Conservation (phyloP, 1,139 yeast species). For the Saccharomyces hybrid region DNA sequence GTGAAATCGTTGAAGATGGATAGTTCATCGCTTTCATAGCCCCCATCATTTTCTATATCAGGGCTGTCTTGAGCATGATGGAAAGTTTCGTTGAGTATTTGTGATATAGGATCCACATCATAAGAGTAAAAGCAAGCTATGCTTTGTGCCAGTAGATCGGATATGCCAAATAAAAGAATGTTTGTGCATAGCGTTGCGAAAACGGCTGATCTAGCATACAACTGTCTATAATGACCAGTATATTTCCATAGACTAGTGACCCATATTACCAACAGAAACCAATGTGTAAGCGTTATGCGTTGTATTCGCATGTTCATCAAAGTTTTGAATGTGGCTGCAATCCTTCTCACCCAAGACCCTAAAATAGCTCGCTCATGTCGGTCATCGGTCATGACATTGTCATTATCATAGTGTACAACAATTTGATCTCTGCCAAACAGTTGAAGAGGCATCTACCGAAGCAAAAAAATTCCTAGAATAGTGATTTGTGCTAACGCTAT, state of each 20-base stretch:
- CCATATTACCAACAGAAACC: slow-evolving; percentile 43
- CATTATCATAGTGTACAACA: slow-evolving; percentile 9
- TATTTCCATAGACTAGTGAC: slow-evolving; percentile 44
- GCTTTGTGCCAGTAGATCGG: slow-evolving; percentile 80
- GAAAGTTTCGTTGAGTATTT: slow-evolving; percentile 28
- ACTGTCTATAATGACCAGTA: slow-evolving; percentile 50
- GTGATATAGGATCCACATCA: slow-evolving; percentile 30
- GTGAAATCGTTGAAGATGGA: slow-evolving; percentile 4
- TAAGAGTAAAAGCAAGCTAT: slow-evolving; percentile 20
- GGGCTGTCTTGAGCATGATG: slow-evolving; percentile 21
- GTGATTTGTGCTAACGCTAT: background rate
- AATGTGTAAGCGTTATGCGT: slow-evolving; percentile 45
- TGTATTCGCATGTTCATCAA: background rate
- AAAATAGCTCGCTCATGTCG: background rate
- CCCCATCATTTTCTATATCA: slow-evolving; percentile 1
- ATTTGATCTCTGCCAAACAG: slow-evolving; percentile 17
- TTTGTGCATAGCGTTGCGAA: slow-evolving; percentile 80
- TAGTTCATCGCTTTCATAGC: slow-evolving; percentile 9
- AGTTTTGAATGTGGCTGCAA: background rate
- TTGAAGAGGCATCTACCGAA: slow-evolving; percentile 15
- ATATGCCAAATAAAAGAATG: slow-evolving; percentile 72
- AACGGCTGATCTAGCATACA: slow-evolving; percentile 61
- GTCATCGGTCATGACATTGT: background rate
- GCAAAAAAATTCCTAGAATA: background rate
- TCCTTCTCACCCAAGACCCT: background rate